Percentiles rank a stretch among this genome's conserved stretches.
Conservation (phyloP, 2,329 filamentous ascomycete species). For the Fusarium protoensiforme region DNA sequence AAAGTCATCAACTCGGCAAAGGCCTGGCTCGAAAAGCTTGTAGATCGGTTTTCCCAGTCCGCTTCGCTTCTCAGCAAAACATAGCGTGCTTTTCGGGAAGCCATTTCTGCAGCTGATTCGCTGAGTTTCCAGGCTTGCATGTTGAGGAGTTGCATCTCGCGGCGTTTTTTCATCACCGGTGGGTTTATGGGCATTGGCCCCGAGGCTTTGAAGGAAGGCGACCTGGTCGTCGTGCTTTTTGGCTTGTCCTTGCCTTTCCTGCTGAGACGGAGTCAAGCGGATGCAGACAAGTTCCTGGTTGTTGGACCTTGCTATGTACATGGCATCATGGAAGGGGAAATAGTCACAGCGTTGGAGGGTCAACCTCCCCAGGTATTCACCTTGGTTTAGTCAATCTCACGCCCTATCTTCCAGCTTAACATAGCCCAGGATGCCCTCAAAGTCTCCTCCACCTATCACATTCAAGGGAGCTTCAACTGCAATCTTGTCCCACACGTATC, state of each 20-base stretch:
- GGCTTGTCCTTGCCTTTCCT: background rate
- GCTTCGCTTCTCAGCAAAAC: background rate
- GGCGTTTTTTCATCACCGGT: background rate
- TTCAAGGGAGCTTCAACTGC: background rate
- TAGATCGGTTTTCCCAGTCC: background rate
- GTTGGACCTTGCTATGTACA: background rate
- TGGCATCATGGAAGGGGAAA: background rate
- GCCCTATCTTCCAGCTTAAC: background rate
- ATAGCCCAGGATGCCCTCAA: background rate
- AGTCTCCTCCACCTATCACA: background rate
- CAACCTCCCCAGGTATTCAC: background rate
- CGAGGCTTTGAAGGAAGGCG: background rate
- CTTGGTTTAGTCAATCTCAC: background rate
- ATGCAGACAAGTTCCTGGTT: background rate
- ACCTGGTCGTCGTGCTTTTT: background rate
- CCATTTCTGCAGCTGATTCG: rapidly evolving
- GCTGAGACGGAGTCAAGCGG: background rate
- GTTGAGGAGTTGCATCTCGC: background rate
- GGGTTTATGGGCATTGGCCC: background rate
- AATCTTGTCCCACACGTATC: background rate
- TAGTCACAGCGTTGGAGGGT: background rate
- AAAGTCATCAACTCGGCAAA: background rate
- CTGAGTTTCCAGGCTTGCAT: background rate
- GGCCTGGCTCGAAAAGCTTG: background rate
- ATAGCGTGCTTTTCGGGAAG: background rate